Evolutionary conservation across 495 filamentous ascomycete genomes (phyloP), one percentile per base, ranked within the genome.

Genomic region (Neurospora africana): DNA sequence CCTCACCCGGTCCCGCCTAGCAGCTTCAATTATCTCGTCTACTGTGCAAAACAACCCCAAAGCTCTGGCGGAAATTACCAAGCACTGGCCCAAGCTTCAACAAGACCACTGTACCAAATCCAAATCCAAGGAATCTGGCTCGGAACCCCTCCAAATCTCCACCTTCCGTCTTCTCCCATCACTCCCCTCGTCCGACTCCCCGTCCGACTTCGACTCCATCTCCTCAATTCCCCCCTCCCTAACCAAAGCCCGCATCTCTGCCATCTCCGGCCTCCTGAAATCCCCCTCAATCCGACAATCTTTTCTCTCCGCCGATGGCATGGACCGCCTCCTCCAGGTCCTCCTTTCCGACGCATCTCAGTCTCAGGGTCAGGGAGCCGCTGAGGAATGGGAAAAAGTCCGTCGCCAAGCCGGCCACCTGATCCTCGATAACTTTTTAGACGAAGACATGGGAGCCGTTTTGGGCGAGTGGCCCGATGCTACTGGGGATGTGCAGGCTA

Each of bases 11-110:
- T 73, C 85, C 79, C 74, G 82, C 70, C 76, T 84, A 72, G 85
- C 88, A 2, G 84, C 89, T 10, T 78, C 85, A 2, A 84, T 87
- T 70, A 76, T 92, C 3, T 82, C 84, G 8, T 85, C 82, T 0
- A 78, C 89, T 0, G 71, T 89, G 33, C 87, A 89, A 71, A 92
- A 91, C 79, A 91, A 91, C 78, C 86, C 86, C 30, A 86, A 84
- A 30, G 89, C 90, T 0, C 82, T 90, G 47, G 73, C 76, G 21
- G 81, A 84, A 68, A 80, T 88, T 2, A 78, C 79, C n/a, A 71
- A 75, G 7, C 81, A 81, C 35, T 87, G 84, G 80, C 75, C 79
- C 2, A 44, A 65, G 27, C 76, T 83, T 2, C 70, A 81, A 58
- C 75, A 72, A 19, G 79, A 77, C 65, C 61, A 61, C 17, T 83